Evolutionary conservation across 2,329 filamentous ascomycete species (phyloP).

Genomic region (Monilinia laxa): DNA sequence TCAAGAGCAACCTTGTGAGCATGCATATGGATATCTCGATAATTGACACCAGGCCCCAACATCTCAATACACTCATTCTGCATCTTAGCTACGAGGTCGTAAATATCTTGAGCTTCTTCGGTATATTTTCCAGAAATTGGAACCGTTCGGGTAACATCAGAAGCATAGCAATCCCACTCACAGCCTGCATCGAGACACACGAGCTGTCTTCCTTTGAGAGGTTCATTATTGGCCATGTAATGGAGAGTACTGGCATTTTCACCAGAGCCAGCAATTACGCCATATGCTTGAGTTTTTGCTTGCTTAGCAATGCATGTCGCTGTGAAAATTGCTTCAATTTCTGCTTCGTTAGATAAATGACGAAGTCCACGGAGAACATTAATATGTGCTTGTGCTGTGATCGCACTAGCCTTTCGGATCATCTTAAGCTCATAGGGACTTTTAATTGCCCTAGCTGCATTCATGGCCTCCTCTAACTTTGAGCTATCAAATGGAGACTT

Average conservation of each 20-base stretch:
- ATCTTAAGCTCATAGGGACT: slow-evolving; percentile 81
- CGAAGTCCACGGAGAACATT: slow-evolving; percentile 66
- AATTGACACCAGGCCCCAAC: slow-evolving; percentile 67
- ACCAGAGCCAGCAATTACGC: slow-evolving; percentile 83
- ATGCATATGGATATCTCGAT: slow-evolving; percentile 68
- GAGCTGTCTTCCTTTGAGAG: slow-evolving; percentile 67
- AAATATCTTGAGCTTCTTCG: slow-evolving; percentile 68
- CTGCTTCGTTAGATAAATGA: slow-evolving; percentile 70
- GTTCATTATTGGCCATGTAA: slow-evolving; percentile 77
- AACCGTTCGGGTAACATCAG: slow-evolving; percentile 86
- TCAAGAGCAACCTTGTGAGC: slow-evolving; percentile 71
- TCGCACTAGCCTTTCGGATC: slow-evolving; percentile 75
- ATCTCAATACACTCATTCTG: slow-evolving; percentile 70
- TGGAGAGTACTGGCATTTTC: slow-evolving; percentile 82
- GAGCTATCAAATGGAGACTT: slow-evolving; percentile 47
- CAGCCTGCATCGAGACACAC: slow-evolving; percentile 85
- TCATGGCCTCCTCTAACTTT: slow-evolving; percentile 68
- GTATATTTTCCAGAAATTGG: slow-evolving; percentile 72
- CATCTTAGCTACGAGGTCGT: slow-evolving; percentile 78
- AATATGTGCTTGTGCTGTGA: slow-evolving; percentile 76
- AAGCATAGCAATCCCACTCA: slow-evolving; percentile 83
- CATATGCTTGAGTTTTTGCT: slow-evolving; percentile 78
- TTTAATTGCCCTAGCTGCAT: slow-evolving; percentile 79
- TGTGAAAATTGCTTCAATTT: slow-evolving; percentile 78
- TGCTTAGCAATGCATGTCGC: slow-evolving; percentile 69